These are phyloP conservation scores for Tieghemostelium lacteum DNA, from an alignment of 78 protist species.

Conservation along the genomic window DNA sequence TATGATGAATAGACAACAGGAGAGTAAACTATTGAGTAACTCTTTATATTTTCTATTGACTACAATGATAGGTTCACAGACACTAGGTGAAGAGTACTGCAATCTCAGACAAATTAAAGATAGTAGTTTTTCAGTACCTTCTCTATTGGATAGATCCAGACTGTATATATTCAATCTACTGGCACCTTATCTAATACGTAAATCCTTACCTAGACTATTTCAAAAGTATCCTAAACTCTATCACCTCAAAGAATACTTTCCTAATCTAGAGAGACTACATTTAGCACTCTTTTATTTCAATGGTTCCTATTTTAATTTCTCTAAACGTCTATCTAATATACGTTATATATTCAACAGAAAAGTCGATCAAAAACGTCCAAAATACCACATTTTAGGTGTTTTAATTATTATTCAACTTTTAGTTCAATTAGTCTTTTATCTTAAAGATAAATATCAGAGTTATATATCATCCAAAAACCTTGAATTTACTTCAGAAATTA, in stretches of 20 bases:
- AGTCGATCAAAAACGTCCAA: constrained; percentile 56
- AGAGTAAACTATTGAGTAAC: constrained; percentile 35
- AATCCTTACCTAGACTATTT: constrained; percentile 42
- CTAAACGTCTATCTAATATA: constrained; percentile 53
- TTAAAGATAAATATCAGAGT: constrained; percentile 11
- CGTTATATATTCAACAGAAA: constrained; percentile 60
- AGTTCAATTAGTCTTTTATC: constrained; percentile 16
- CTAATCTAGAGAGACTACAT: constrained; percentile 64
- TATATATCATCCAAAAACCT: background rate
- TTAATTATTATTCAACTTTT: constrained; percentile 34
- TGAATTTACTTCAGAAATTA: no score
- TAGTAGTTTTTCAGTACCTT: constrained; percentile 44
- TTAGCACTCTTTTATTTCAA: constrained; percentile 51
- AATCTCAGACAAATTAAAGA: constrained; percentile 56
- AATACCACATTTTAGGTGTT: constrained; percentile 55
- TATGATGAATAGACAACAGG: constrained; percentile 59
- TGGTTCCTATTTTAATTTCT: constrained; percentile 60
- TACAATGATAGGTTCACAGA: constrained; percentile 61
- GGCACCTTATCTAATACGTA: constrained; percentile 40
- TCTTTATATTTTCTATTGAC: constrained; percentile 34
- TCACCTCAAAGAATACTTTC: constrained; percentile 37
- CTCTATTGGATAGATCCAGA: constrained; percentile 28
- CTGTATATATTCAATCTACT: constrained; percentile 30
- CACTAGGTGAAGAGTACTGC: constrained; percentile 69
- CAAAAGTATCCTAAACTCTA: constrained; percentile 28